Conservation (phyloP, 305 asterid genomes). For the Striga hermonthica region DNA sequence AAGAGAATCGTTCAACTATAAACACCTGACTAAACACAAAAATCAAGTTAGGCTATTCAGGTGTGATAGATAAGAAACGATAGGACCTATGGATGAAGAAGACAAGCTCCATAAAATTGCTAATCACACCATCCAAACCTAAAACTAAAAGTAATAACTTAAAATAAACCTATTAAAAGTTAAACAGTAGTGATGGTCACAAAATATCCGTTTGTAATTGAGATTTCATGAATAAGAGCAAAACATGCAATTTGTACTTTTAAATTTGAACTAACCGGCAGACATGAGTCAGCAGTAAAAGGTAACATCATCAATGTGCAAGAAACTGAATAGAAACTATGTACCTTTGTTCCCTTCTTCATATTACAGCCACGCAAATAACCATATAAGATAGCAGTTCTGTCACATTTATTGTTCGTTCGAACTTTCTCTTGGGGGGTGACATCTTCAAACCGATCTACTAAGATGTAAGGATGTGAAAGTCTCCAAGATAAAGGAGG, state of each 20-base stretch:
- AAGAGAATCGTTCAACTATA: neutral
- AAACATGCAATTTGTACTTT: constrained; percentile 12
- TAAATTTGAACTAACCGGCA: constrained; percentile 16
- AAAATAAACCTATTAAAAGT: neutral
- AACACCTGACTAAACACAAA: constrained; percentile 10
- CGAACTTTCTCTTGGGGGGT: constrained; percentile 83
- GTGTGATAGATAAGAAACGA: constrained; percentile 5
- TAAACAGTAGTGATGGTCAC: constrained; percentile 10
- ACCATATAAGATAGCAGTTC: constrained; percentile 78
- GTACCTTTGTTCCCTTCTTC: constrained; percentile 87
- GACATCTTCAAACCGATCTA: constrained; percentile 91
- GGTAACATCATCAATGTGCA: constrained; percentile 4
- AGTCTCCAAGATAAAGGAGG: constrained; percentile 91
- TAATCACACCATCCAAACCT: neutral
- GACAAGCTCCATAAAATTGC: constrained; percentile 1
- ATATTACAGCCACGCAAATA: constrained; percentile 94
- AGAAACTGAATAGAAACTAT: constrained; percentile 10
- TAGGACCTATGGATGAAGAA: neutral
- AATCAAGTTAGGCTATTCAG: constrained; percentile 2
- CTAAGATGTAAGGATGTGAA: constrained; percentile 91
- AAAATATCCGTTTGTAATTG: constrained; percentile 18
- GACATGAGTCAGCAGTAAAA: constrained; percentile 17
- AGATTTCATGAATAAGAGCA: constrained; percentile 12
- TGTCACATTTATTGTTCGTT: constrained; percentile 73
- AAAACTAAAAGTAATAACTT: neutral